phyloP scores from a whole-genome alignment of 352 stramenopile genomes.

The Elongisporangium undulatum region DNA sequence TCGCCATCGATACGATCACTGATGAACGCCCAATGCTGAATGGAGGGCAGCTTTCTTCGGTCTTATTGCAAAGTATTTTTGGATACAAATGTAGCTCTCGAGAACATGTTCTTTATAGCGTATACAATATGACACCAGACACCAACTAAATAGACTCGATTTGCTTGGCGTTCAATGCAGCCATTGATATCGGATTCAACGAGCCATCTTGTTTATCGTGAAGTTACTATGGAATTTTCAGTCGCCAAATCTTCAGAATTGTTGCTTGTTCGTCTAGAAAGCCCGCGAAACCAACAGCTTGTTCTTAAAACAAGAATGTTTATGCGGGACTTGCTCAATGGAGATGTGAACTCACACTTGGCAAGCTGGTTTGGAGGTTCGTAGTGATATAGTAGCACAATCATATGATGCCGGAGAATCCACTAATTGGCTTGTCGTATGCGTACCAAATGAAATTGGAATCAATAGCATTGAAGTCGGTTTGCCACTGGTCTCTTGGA shows the following conservation, averaged over 20 bases:
- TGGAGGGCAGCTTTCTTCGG: not conserved
- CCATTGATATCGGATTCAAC: not conserved
- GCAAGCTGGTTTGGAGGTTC: conserved; percentile 4
- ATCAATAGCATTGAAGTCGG: not conserved
- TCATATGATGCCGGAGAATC: conserved; percentile 25
- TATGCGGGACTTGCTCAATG: not conserved
- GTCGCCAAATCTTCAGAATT: too few species aligned
- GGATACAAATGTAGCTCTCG: not conserved
- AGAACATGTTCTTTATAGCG: not conserved
- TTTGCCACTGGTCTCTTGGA: conserved; percentile 1
- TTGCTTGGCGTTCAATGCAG: not conserved
- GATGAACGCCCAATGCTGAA: not conserved
- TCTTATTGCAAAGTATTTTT: not conserved
- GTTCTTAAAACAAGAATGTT: not conserved
- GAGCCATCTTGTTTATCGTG: too few species aligned
- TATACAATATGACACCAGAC: not conserved
- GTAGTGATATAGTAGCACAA: not conserved
- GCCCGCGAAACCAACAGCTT: too few species aligned
- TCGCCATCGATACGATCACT: not conserved
- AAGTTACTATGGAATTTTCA: too few species aligned
- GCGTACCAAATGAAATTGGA: conserved; percentile 37
- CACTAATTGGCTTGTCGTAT: conserved; percentile 32
- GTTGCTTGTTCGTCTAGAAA: too few species aligned
- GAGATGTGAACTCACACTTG: not conserved
- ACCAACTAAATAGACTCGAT: not conserved